These are phyloP conservation scores for Aquilaria malaccensis DNA, from an alignment of 345 rosid genomes.

Conservation along the genomic window DNA sequence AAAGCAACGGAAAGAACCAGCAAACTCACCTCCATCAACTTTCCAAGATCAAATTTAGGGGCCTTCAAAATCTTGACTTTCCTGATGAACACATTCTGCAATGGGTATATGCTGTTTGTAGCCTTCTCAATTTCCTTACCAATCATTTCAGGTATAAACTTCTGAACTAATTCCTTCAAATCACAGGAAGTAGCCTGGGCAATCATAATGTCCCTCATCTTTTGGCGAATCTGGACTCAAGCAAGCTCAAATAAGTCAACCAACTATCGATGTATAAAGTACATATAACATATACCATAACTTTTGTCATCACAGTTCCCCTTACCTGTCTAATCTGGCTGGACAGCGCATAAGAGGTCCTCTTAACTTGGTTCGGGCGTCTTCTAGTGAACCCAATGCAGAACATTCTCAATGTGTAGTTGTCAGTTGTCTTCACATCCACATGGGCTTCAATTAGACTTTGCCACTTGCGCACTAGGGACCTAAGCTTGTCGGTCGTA, in stretches of 20 bases:
- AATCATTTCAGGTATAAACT: slow-evolving; percentile 71
- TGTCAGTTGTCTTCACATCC: too few relatives aligned
- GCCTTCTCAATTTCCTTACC: slow-evolving; percentile 83
- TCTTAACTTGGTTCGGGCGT: slow-evolving; percentile 76
- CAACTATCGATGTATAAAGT: background rate
- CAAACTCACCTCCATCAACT: slow-evolving; percentile 62
- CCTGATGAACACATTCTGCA: slow-evolving; percentile 75
- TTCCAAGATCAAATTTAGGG: slow-evolving; percentile 90
- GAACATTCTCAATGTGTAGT: slow-evolving; percentile 17
- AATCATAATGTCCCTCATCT: slow-evolving; percentile 82
- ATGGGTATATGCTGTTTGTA: slow-evolving; percentile 61
- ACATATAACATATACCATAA: too few relatives aligned
- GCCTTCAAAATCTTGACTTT: slow-evolving; percentile 86
- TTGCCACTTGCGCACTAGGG: too few relatives aligned
- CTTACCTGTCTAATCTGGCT: slow-evolving; percentile 76
- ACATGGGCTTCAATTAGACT: too few relatives aligned
- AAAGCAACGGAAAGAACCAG: background rate
- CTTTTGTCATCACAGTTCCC: background rate
- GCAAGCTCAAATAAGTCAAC: too few relatives aligned
- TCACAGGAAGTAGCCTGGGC: slow-evolving; percentile 69
- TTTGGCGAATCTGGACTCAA: slow-evolving; percentile 51
- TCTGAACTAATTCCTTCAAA: slow-evolving; percentile 62
- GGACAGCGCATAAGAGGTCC: slow-evolving; percentile 84
- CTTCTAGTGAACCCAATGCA: slow-evolving; percentile 88
- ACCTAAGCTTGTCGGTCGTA: too few relatives aligned